Conservation (phyloP, 305 asterid genomes). For the Ajuga reptans region DNA sequence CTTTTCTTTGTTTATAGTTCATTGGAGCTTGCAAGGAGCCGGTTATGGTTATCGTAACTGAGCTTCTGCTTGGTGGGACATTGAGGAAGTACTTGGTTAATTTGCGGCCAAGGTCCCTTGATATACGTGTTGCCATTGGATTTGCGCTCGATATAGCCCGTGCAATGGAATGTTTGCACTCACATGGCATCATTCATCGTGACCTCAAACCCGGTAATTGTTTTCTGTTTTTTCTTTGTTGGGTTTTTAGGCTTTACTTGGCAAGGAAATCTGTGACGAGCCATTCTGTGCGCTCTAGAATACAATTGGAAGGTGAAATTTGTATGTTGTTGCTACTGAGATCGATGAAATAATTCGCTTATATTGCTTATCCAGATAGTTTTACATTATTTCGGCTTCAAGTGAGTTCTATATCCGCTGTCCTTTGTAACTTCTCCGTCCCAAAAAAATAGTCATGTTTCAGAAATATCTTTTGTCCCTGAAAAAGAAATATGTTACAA, state of each 20-base stretch:
- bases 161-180: conserved; percentile 57
- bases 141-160: conserved; percentile 56
- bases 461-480: too few relatives aligned
- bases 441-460: too few relatives aligned
- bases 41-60: conserved; percentile 53
- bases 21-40: conserved; percentile 65
- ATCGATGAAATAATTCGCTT: not conserved
- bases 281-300: not conserved
- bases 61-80: conserved; percentile 54
- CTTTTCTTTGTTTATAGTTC: conserved; percentile 27
- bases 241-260: not conserved
- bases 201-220: conserved; percentile 53
- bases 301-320: not conserved
- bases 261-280: not conserved
- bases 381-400: not conserved
- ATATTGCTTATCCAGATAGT: not conserved
- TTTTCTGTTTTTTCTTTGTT: not conserved
- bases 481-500: too few relatives aligned
- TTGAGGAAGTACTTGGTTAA: conserved; percentile 43
- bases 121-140: conserved; percentile 37
- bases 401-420: too few relatives aligned
- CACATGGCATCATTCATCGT: conserved; percentile 55
- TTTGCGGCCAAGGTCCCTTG: conserved; percentile 42
- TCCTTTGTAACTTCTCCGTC: too few relatives aligned
- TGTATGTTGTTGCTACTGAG: not conserved